These are phyloP conservation scores for Curvularia eragrostidis DNA, from an alignment of 2,329 filamentous ascomycete species.

Conservation along the genomic window DNA sequence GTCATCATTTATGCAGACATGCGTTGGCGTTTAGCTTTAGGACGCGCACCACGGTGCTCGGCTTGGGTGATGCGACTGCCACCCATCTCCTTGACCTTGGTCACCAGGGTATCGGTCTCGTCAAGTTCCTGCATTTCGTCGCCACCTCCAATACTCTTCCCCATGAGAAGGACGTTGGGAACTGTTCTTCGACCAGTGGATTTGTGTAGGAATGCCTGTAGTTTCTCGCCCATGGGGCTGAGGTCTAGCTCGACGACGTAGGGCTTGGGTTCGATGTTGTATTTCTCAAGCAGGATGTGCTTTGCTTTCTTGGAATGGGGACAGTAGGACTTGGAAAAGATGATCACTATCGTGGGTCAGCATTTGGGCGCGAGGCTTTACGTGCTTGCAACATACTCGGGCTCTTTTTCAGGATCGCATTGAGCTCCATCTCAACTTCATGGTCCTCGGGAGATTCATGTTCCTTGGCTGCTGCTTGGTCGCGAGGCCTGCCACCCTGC, in stretches of 20 bases:
- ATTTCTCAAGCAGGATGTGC: conserved; percentile 80
- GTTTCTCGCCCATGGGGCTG: conserved; percentile 72
- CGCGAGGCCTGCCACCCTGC: conserved; percentile 52
- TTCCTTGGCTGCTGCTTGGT: conserved; percentile 52
- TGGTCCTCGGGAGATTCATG: conserved; percentile 65
- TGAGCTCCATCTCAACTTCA: conserved; percentile 73
- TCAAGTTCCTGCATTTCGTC: conserved; percentile 80
- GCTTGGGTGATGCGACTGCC: conserved; percentile 66
- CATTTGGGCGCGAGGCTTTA: background rate
- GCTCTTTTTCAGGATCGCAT: conserved; percentile 79
- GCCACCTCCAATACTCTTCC: conserved; percentile 85
- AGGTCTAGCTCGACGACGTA: conserved; percentile 90
- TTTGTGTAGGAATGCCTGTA: conserved; percentile 75
- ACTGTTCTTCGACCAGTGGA: conserved; percentile 85
- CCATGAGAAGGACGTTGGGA: conserved; percentile 88
- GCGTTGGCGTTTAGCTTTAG: conserved; percentile 18
- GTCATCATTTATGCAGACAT: conserved; percentile 4
- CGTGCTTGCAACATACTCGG: conserved; percentile 67
- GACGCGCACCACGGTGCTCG: conserved; percentile 23
- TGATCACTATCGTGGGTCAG: conserved; percentile 69
- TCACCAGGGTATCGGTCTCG: conserved; percentile 68
- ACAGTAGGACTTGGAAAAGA: conserved; percentile 96
- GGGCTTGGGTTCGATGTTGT: conserved; percentile 80
- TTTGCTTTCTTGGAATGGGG: conserved; percentile 87
- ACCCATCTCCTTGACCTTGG: conserved; percentile 75